These are phyloP conservation scores for Colletotrichum gigasporum DNA, from an alignment of 2,329 filamentous ascomycete genomes.

Conservation along the genomic window DNA sequence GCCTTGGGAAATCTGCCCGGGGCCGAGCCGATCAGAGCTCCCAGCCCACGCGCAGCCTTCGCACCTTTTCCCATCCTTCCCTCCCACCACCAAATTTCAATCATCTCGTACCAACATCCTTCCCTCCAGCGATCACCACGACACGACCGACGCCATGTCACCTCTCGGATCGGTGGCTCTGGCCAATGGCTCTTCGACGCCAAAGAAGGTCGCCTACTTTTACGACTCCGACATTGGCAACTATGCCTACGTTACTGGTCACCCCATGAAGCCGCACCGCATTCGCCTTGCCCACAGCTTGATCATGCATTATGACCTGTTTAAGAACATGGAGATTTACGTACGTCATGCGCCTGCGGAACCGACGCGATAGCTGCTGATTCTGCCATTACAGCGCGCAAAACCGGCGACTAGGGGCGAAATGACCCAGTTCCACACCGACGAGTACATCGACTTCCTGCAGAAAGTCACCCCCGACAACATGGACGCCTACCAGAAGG, in stretches of 20 bases:
- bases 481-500: conserved; percentile 91
- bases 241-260: conserved; percentile 95
- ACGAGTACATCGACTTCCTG: conserved; percentile 95
- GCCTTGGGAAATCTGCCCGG: conserved; percentile 33
- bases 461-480: conserved; percentile 97
- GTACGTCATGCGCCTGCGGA: conserved; percentile 64
- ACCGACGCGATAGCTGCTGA: neutral
- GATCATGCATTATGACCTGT: conserved; percentile 94
- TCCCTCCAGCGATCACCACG: neutral
- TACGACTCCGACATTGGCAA: conserved; percentile 99
- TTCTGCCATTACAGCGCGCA: conserved; percentile 67
- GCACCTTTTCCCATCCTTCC: conserved; percentile 25
- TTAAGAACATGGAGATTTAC: conserved; percentile 97
- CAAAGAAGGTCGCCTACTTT: conserved; percentile 95
- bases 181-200: conserved; percentile 50
- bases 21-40: conserved; percentile 31
- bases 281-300: conserved; percentile 94
- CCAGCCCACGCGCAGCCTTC: conserved; percentile 25
- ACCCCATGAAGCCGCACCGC: conserved; percentile 99
- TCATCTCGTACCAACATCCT: neutral
- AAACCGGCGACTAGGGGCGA: conserved; percentile 90
- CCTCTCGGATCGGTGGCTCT: conserved; percentile 56
- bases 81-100: conserved; percentile 13
- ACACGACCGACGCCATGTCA: conserved; percentile 29
- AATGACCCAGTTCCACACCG: conserved; percentile 92